Base-by-base conservation (phyloP, 176 grass and related monocot genomes). In the Coix lacrymajobi region DNA sequence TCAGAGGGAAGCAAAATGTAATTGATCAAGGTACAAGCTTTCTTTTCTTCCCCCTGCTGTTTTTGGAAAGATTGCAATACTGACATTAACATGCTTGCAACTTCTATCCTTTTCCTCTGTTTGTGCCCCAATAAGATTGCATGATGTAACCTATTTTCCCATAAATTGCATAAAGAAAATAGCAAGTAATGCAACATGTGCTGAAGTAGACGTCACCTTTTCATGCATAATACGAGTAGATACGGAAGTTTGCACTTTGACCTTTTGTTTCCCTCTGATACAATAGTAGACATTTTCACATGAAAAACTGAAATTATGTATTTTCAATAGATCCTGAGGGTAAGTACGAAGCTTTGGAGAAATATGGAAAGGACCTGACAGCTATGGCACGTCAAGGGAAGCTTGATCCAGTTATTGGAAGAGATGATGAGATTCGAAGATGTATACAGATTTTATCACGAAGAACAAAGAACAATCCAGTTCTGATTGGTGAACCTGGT, bases 401-500 rank as follows among this genome's bases (percentile, higher is more conserved):
- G 70, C 96, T 98, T 69, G 96, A 98, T 88, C 96, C 96, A 14
- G 96, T 98, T 83, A 98, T 98, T 66, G 96, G 96, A 68, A 93
- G 96, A 77, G 96, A 96, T 85, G 96, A 98, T 90, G 96, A 98
- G 80, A 98, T 98, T 58, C 87, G 96, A 78, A 93, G 96, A 82
- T 98, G 96, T 75, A 98, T 98, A 81, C 96, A 98, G 70, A 98
- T 98, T 89, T 81, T 98, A 70, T 98, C 96, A 61, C 87, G 96
- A 41, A 96, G 96, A 86, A 98, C 91, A 74, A 98, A 98, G 69
- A 98, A 98, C 77, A 98, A 98, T 82, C 96, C 96, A 6, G 96
- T 98, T 84, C 80, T 98, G 84, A 98, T 98, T 75, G 96, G 96
- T 88, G 96, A 98, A 92, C 96, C 96, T 85, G 96, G 96, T 78